Base-by-base conservation (phyloP, 169 alveolate species). In the Plasmodium reichenowi region DNA sequence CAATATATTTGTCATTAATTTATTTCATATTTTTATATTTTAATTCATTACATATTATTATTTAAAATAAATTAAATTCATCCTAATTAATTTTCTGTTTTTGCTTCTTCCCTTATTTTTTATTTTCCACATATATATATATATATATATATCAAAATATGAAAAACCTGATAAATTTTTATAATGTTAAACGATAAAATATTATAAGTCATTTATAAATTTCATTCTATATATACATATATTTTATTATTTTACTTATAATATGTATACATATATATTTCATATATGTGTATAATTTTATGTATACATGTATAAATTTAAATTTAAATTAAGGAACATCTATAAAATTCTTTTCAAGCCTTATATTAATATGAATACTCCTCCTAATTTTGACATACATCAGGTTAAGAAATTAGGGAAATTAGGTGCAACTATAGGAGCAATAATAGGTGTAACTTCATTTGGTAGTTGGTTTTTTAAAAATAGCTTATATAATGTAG, bases 401-500 rank as follows among this genome's bases (percentile, higher is more conserved):
- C 56, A 85, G 43, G 22, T 85, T 17, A 54, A 74, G 70, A 85
- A 50, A 64, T 9, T 85, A 47, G 92, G 92, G 15, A 85, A 60
- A 48, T 10, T 85, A 58, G 87, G 92, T 47, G 58, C 72, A 43
- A 85, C 76, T 45, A 52, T 85, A 17, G 92, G 92, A 7, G 86
- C 92, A 70, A 15, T 85, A 45, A 47, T 85, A 3, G 92, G 92
- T 7, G 68, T 71, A 32, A 72, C 92, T 15, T 85, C 92, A 2
- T 85, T 85, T 22, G 72, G 87, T 63, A 85, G 92, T 54, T 85
- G 92, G 92, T 22, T 85, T 32, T 60, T 85, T 56, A 85, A 88
- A n/a, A 93, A 88, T 71, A 80, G 93, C 80, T 66, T 92, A 64
- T 91, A 73, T 74, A 78, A 93, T 93, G 99, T 98, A 43, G 99